phyloP scores from a whole-genome alignment of 75 land plant genomes.

The Larix kaempferi region DNA sequence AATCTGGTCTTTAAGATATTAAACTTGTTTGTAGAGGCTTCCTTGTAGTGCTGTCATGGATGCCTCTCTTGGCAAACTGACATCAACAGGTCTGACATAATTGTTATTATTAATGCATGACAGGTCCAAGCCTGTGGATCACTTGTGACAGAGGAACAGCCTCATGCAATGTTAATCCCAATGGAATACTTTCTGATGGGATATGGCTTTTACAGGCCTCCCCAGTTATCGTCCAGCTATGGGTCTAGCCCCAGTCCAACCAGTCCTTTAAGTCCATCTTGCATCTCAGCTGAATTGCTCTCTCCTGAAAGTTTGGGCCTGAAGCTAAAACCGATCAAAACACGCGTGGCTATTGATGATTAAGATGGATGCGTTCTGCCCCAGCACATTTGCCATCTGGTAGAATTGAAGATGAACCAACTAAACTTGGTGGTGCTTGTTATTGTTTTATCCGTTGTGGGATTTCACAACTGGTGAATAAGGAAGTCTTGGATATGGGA shows the following conservation, averaged over 20 bases:
- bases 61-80: background rate
- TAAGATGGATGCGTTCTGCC: conserved; percentile 3
- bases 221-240: conserved; percentile 11
- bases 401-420: background rate
- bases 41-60: background rate
- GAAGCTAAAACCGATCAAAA: conserved; percentile 90
- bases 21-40: background rate
- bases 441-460: background rate
- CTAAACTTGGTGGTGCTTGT: no score
- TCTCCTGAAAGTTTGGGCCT: conserved; percentile 93
- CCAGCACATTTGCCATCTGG: background rate
- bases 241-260: conserved; percentile 49
- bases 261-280: conserved; percentile 77
- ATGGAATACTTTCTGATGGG: conserved; percentile 84
- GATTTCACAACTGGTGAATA: background rate
- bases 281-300: conserved; percentile 78
- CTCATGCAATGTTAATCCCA: conserved; percentile 83
- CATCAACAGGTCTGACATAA: background rate
- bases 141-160: conserved; percentile 86
- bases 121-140: conserved; percentile 94
- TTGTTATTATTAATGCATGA: conserved; percentile 5
- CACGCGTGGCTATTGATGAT: conserved; percentile 38
- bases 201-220: conserved; percentile 59
- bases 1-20: background rate
- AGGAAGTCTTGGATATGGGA: background rate